Evolutionary conservation across 2,329 filamentous ascomycete species (phyloP).

Genomic region (Aureobasidium vineae): DNA sequence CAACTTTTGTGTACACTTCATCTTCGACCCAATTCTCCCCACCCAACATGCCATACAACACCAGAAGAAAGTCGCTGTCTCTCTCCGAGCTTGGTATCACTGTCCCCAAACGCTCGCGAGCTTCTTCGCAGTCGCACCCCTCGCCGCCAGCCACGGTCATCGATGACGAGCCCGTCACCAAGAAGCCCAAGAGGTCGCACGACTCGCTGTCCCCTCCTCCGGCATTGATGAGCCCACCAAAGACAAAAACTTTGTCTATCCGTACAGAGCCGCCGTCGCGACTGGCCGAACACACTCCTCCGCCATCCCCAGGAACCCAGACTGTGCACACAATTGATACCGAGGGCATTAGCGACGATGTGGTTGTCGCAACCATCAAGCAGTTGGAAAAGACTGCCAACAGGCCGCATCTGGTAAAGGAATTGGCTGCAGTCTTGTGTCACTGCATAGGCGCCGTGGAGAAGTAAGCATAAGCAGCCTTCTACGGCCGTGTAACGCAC

Average conservation of each 20-base stretch:
- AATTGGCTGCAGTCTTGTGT: conserved; percentile 77
- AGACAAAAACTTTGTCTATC: conserved; percentile 46
- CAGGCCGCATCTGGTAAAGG: conserved; percentile 90
- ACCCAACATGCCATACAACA: conserved; percentile 83
- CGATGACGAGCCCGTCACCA: conserved; percentile 57
- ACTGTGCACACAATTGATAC: conserved; percentile 64
- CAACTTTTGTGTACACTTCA: background rate
- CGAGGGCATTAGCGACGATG: conserved; percentile 87
- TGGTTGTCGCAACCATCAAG: conserved; percentile 85
- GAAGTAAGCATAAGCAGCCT: conserved; percentile 64
- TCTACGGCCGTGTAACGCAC: background rate
- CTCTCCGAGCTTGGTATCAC: conserved; percentile 91
- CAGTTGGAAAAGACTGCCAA: conserved; percentile 89
- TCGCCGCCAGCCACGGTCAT: conserved; percentile 62
- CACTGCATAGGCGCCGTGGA: conserved; percentile 78
- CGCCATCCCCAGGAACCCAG: conserved; percentile 65
- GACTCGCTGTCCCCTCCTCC: conserved; percentile 44
- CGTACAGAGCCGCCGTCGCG: conserved; percentile 50
- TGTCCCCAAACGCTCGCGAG: conserved; percentile 58
- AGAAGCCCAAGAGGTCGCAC: conserved; percentile 74
- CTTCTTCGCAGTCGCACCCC: conserved; percentile 45
- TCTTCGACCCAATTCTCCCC: background rate
- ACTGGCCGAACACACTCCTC: conserved; percentile 69
- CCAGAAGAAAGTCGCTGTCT: conserved; percentile 91
- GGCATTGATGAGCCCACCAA: conserved; percentile 45